Evolutionary conservation across 2,329 filamentous ascomycete genomes (phyloP), one percentile per base, ranked within the genome.

Genomic region (Gliomastix tumulicola): DNA sequence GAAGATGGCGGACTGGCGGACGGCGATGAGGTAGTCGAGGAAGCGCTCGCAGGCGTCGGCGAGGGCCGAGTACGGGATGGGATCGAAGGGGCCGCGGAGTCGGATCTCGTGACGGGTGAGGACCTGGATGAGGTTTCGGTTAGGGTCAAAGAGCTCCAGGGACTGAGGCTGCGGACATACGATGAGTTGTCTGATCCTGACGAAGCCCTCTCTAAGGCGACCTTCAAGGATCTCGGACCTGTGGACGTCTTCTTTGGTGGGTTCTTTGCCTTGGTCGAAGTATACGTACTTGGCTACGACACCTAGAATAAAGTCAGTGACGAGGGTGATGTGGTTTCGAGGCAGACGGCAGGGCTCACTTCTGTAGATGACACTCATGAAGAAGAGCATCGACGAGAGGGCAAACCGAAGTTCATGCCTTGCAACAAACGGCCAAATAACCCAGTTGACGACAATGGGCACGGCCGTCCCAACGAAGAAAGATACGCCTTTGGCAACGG

Each of bases 391-490:
- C 3, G 65, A 60, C 1, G 73, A 71, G 3, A 76, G 50, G 0
- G 71, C 72, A 40, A 68, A 71, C 17, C 74, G 59, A 12, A 79
- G 60, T 48, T 78, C 74, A 44, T 77, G 74, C 11, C 75, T 62
- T 10, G 75, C 74, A 6, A 79, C 64, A 42, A 79, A 79, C 3
- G 75, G 75, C 75, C 75, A 79, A 4, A 79, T 54, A 11, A 74
- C 47, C 74, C 73, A 79, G 44, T 77, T 79, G 12, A 77, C 65
- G 2, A 74, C 42, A 10, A 78, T 60, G 1, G 74, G 71, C 2
- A 68, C 62, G 2, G 71, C 59, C 4, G 74, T 68, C 3, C 74
- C 75, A 17, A 76, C 50, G 3, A 76, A 56, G 41, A 79, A 69
- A 1, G 68, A 63, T 4, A 68, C 44, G 1, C 73, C 74, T 28